These are phyloP conservation scores for Chaetomium cochliodes DNA, from an alignment of 495 filamentous ascomycete genomes.

Conservation along the genomic window DNA sequence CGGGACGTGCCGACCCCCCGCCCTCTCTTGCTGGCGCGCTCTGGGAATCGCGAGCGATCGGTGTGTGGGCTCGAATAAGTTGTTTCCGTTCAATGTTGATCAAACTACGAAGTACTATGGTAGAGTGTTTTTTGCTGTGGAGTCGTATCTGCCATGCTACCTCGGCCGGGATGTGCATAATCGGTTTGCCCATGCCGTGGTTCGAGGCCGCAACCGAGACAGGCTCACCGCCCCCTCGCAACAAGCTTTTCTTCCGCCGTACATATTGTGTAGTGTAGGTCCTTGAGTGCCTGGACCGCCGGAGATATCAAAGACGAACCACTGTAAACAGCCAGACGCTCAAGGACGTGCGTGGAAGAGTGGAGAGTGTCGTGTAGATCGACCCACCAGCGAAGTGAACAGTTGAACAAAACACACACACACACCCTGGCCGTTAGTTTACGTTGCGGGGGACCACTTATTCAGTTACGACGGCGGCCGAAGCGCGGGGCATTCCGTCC, in stretches of 20 bases:
- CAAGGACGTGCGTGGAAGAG: no score
- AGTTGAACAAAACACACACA: no score
- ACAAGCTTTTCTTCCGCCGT: no score
- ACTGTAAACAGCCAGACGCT: neutral
- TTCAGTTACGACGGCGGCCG: slow-evolving; percentile 4
- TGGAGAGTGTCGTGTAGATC: neutral
- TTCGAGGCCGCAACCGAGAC: neutral
- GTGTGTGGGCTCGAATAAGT: neutral
- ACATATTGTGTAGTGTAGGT: neutral
- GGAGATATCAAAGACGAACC: neutral
- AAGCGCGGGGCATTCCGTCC: slow-evolving; percentile 5
- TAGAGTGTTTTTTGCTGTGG: slow-evolving; percentile 1
- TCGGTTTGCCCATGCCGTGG: slow-evolving; percentile 4
- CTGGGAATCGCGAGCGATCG: neutral
- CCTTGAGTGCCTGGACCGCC: neutral
- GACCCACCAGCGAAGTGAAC: no score
- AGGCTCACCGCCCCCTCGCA: neutral
- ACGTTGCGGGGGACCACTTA: neutral
- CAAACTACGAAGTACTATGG: slow-evolving; percentile 1
- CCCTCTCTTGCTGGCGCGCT: no score
- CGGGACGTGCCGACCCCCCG: neutral
- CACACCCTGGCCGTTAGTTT: neutral
- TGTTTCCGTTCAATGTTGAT: slow-evolving; percentile 1
- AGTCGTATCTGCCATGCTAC: slow-evolving; percentile 17
- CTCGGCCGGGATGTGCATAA: slow-evolving; percentile 8